A percentile compares a stretch with the other conserved stretches of the same genome.
These are phyloP conservation scores for Agroathelia rolfsii DNA, from an alignment of 1,284 basidiomycete genomes.

Conservation along the genomic window DNA sequence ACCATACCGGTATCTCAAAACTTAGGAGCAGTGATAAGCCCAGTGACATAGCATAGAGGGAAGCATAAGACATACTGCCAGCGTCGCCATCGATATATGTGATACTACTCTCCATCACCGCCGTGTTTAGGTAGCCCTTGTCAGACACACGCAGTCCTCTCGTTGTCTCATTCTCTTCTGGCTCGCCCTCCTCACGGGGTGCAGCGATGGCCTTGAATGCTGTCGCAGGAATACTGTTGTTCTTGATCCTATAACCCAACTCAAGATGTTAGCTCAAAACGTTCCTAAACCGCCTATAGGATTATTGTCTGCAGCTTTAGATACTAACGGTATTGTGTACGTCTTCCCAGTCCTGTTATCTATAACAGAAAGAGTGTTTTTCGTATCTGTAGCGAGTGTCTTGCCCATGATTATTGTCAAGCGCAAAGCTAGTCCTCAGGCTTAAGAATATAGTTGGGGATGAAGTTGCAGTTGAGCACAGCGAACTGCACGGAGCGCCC, in stretches of 20 bases:
- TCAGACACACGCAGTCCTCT: conserved; percentile 71
- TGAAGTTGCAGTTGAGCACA: too few relatives aligned
- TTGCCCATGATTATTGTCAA: conserved; percentile 18
- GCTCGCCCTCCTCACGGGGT: conserved; percentile 42
- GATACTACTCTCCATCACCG: conserved; percentile 71
- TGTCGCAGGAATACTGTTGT: conserved; percentile 72
- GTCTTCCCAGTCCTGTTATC: conserved; percentile 82
- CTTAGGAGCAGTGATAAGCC: conserved; percentile 21
- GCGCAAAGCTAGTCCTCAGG: too few relatives aligned
- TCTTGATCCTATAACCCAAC: conserved; percentile 45
- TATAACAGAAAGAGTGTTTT: conserved; percentile 51
- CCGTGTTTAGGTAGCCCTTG: conserved; percentile 80
- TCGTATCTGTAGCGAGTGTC: conserved; percentile 10
- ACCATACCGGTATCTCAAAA: conserved; percentile 60
- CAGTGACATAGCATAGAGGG: background rate
- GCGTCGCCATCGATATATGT: conserved; percentile 85
- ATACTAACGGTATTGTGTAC: conserved; percentile 64
- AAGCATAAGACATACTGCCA: conserved; percentile 38
- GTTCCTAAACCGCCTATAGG: background rate
- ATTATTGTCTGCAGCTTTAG: conserved; percentile 4
- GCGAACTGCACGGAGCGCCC: too few relatives aligned
- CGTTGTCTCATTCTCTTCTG: conserved; percentile 76
- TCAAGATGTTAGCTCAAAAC: conserved; percentile 5
- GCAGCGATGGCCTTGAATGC: conserved; percentile 73
- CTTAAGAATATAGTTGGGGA: too few relatives aligned